Conservation (phyloP, 2,329 filamentous ascomycete species). For the Colletotrichum sp. region DNA sequence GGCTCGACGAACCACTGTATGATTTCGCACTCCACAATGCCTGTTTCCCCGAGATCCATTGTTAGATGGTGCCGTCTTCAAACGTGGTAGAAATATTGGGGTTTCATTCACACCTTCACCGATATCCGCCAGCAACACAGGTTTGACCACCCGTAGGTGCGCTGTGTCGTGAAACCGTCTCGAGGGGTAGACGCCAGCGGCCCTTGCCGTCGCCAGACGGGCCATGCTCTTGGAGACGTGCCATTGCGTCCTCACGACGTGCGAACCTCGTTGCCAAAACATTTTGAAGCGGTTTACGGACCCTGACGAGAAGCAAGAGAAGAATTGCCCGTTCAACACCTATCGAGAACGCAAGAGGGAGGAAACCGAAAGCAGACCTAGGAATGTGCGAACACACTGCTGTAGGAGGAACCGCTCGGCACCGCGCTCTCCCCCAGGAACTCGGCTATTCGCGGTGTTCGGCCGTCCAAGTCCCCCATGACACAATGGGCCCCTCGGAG, state of each 20-base stretch:
- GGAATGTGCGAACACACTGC: slow-evolving; percentile 17
- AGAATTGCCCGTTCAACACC: not conserved
- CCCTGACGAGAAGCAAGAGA: not conserved
- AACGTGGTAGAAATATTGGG: not conserved
- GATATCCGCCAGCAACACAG: slow-evolving; percentile 83
- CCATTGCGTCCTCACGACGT: slow-evolving; percentile 57
- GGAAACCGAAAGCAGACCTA: not conserved
- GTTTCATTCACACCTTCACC: slow-evolving; percentile 68
- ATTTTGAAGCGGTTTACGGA: slow-evolving; percentile 38
- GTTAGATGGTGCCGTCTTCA: slow-evolving; percentile 9
- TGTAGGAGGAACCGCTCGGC: slow-evolving; percentile 1
- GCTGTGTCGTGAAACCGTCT: slow-evolving; percentile 58
- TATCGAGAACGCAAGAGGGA: not conserved
- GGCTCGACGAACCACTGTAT: slow-evolving; percentile 99
- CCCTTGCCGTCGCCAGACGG: slow-evolving; percentile 36
- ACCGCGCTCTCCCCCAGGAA: not conserved
- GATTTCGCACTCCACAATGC: slow-evolving; percentile 97
- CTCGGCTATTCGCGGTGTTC: slow-evolving; percentile 25
- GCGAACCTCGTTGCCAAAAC: slow-evolving; percentile 60
- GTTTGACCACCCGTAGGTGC: slow-evolving; percentile 67
- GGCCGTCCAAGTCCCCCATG: slow-evolving; percentile 14
- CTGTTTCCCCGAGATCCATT: slow-evolving; percentile 48
- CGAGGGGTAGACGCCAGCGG: slow-evolving; percentile 32
- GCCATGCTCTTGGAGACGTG: slow-evolving; percentile 45
- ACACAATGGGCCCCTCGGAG: slow-evolving; percentile 16